Evolutionary conservation across 148 eudicot species (phyloP), one percentile per base, ranked within the genome.

Genomic region (Oxyria digyna): DNA sequence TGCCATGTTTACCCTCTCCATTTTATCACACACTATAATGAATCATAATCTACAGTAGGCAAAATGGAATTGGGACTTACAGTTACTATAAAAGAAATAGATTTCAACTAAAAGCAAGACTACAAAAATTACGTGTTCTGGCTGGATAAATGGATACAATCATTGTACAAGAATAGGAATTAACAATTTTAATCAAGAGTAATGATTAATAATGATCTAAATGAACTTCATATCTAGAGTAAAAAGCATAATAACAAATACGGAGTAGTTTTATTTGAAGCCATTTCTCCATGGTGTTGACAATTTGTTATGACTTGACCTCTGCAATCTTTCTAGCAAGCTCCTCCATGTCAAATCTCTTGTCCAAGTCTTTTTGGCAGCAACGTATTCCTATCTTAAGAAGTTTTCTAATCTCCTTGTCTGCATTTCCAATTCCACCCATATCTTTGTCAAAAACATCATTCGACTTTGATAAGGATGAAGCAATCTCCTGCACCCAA

Each of bases 391-490:
- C 92, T 41, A 85, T 79, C 57, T 73, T 77, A 18, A 87, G 79
- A 64, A 87, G 87, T 73, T 80, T 85, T 11, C 67, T 46, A 79
- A 87, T 81, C 75, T 87, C 81, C 1, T 54, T 78, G 11, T 73
- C 74, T 6, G 69, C 73, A 29, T 21, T 38, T 13, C 48, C 67
- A 17, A 77, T 68, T 20, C 73, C 69, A 33, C 75, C 76, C 80
- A 85, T 82, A 52, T 79, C 89, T 62, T 83, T 78, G 43, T 87
- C 92, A 20, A 84, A 82, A 10, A 84, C 75, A 7, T 72, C 73
- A 10, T 72, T 73, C 15, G 17, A 37, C 15, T 35, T 66, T 0
- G 8, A 24, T 23, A 66, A 20, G 13, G 29, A 41, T 4, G 69
- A 37, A 2, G 54, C 73, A 64, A 71, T 78, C 42, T 75, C 77